A percentile compares a stretch with the other conserved stretches of the same genome.
phyloP scores from a whole-genome alignment of 352 stramenopile species.

The Globisporangium lucens region DNA sequence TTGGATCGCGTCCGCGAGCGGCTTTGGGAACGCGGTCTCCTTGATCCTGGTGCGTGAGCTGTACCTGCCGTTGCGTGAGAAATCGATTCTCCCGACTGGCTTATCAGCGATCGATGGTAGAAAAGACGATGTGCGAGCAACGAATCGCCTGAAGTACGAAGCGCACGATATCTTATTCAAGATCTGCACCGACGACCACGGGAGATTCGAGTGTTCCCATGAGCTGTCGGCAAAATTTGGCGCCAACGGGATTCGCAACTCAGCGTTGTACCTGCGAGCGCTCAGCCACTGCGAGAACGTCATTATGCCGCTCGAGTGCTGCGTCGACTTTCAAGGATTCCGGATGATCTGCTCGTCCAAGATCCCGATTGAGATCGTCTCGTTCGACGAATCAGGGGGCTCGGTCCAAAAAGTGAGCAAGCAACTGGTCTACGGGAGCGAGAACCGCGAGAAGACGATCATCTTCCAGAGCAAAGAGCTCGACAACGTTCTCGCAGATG shows the following conservation, averaged over 20 bases:
- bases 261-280: slow-evolving; percentile 65
- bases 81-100: slow-evolving; percentile 67
- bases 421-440: slow-evolving; percentile 85
- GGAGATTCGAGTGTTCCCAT: slow-evolving; percentile 87
- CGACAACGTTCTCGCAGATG: slow-evolving; percentile 58
- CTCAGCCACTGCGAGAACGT: slow-evolving; percentile 37
- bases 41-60: slow-evolving; percentile 81
- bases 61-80: slow-evolving; percentile 64
- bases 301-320: slow-evolving; percentile 70
- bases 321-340: slow-evolving; percentile 88
- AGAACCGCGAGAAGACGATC: slow-evolving; percentile 81
- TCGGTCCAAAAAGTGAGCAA: slow-evolving; percentile 55
- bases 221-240: slow-evolving; percentile 86
- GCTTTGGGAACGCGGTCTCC: too few species aligned
- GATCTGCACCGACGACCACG: slow-evolving; percentile 89
- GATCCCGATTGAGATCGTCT: slow-evolving; percentile 71
- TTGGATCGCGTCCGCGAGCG: too few species aligned
- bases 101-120: slow-evolving; percentile 66
- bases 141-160: slow-evolving; percentile 71
- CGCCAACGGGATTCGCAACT: slow-evolving; percentile 79
- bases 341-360: slow-evolving; percentile 84
- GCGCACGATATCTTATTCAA: slow-evolving; percentile 89
- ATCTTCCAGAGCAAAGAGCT: slow-evolving; percentile 79
- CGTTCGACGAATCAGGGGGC: slow-evolving; percentile 60
- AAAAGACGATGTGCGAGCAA: slow-evolving; percentile 55